Evolutionary conservation across 148 eudicot genomes (phyloP).

Genomic region (Chenopodium formosanum): DNA sequence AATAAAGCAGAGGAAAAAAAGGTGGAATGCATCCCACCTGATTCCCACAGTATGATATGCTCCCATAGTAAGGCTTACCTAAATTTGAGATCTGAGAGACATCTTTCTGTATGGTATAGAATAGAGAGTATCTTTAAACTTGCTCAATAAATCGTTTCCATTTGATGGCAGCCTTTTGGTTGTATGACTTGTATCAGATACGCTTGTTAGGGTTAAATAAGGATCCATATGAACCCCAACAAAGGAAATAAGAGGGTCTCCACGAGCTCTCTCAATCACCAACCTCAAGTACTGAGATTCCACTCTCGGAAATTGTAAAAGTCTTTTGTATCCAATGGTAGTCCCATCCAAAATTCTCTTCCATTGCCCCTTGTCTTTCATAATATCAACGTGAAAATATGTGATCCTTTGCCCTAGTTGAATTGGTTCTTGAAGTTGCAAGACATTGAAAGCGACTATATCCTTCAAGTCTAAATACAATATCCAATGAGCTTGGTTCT

Average conservation of each 20-base stretch:
- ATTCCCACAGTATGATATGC: background rate
- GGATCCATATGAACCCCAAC: slow-evolving; percentile 63
- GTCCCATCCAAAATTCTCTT: slow-evolving; percentile 45
- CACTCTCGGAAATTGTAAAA: slow-evolving; percentile 46
- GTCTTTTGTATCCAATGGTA: slow-evolving; percentile 71
- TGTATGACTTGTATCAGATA: background rate
- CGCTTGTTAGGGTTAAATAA: slow-evolving; percentile 30
- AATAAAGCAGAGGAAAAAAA: background rate
- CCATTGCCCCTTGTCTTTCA: slow-evolving; percentile 48
- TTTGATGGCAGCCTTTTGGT: slow-evolving; percentile 17
- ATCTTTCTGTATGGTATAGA: slow-evolving; percentile 3
- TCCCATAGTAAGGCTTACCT: background rate
- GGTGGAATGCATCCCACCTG: background rate
- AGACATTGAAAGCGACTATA: slow-evolving; percentile 47
- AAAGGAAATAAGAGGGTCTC: slow-evolving; percentile 61
- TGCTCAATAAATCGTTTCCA: slow-evolving; percentile 31
- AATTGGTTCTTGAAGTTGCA: slow-evolving; percentile 78
- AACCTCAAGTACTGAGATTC: slow-evolving; percentile 46
- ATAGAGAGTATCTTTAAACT: slow-evolving; percentile 20
- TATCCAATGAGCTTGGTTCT: slow-evolving; percentile 42
- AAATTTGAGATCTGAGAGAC: slow-evolving; percentile 8
- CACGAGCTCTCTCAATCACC: slow-evolving; percentile 52
- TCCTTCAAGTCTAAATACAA: slow-evolving; percentile 49
- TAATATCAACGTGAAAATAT: slow-evolving; percentile 52
- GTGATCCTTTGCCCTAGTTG: slow-evolving; percentile 76